These are phyloP conservation scores for Haplosporangium sp. DNA, from an alignment of 371 early-diverging fungal genomes.

Conservation along the genomic window DNA sequence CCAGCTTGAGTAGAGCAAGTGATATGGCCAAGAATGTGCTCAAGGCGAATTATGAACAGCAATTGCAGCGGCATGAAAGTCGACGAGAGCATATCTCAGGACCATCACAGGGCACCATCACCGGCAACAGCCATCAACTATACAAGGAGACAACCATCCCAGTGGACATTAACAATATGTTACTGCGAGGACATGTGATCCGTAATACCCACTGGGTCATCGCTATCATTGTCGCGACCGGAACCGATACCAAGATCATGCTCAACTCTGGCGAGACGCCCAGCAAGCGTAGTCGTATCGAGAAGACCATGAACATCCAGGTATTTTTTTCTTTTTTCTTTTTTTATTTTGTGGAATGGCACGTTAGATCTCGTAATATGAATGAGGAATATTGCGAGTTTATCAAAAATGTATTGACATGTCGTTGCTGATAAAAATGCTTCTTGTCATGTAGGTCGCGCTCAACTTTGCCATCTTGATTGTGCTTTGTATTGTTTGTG, in stretches of 20 bases:
- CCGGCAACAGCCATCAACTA: slow-evolving; percentile 12
- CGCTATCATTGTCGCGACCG: slow-evolving; percentile 89
- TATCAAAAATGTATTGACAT: neutral
- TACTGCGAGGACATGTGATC: slow-evolving; percentile 91
- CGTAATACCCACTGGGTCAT: slow-evolving; percentile 91
- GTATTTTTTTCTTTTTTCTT: slow-evolving; percentile 53
- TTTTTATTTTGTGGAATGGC: neutral
- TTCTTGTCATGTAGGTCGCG: slow-evolving; percentile 58
- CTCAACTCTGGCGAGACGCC: slow-evolving; percentile 88
- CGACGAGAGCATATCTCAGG: slow-evolving; percentile 7
- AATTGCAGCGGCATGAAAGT: slow-evolving; percentile 27
- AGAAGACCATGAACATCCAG: slow-evolving; percentile 89
- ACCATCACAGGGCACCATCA: neutral
- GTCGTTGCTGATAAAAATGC: neutral
- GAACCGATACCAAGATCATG: slow-evolving; percentile 93
- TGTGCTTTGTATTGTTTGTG: slow-evolving; percentile 78
- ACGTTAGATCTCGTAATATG: neutral
- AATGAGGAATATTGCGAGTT: neutral
- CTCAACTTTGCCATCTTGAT: slow-evolving; percentile 84
- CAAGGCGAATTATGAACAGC: slow-evolving; percentile 44
- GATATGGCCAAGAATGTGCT: slow-evolving; percentile 49
- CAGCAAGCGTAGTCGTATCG: slow-evolving; percentile 90
- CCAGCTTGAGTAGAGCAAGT: slow-evolving; percentile 30
- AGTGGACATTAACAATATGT: slow-evolving; percentile 82
- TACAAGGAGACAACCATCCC: slow-evolving; percentile 63